Evolutionary conservation across 179 eudicot genomes (phyloP), one percentile per base, ranked within the genome.

Genomic region (Beta corolliflora): DNA sequence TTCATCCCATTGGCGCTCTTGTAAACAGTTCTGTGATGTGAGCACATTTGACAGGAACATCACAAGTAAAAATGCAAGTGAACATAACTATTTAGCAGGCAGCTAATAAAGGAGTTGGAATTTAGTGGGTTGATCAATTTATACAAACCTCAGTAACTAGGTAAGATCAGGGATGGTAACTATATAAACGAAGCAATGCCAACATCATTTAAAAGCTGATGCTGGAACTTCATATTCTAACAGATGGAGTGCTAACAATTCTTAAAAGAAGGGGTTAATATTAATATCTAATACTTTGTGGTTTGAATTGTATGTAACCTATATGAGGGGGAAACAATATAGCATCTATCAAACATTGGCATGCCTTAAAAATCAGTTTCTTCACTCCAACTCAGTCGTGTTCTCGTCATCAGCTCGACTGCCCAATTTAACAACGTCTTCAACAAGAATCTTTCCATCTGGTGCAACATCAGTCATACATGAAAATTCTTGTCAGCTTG

Each of bases 371-470:
- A 71, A 64, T 76, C 54, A 81, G 50, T 19, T 7, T 77, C 81
- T 61, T 19, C 72, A 25, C 45, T 82, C 84, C 71, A 50, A 9
- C 77, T 82, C 65, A 50, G 21, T 36, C 0, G 77, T 48, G 73
- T 70, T 69, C 41, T 82, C 55, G 56, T 82, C 81, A 44, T 25
- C 84, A 70, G 73, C 81, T 82, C 48, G 65, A 36, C 77, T 71
- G 65, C 84, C 84, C 77, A 77, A 82, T 52, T 41, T 82, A 25
- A 82, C 84, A 60, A 82, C 77, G 65, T 82, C 84, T 77, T 82
- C 84, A 7, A 82, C 84, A 11, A 82, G 81, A 71, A 82, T 82
- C 48, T 82, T 82, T 61, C 84, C 84, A 59, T 77, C 84, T 82
- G 84, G 53, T 19, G 46, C n/a, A 46, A 60, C 60, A 71, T 23